Evolutionary conservation across 371 early-diverging fungal genomes (phyloP), one percentile per base, ranked within the genome.

Genomic region (Syncephalastrum sp.): DNA sequence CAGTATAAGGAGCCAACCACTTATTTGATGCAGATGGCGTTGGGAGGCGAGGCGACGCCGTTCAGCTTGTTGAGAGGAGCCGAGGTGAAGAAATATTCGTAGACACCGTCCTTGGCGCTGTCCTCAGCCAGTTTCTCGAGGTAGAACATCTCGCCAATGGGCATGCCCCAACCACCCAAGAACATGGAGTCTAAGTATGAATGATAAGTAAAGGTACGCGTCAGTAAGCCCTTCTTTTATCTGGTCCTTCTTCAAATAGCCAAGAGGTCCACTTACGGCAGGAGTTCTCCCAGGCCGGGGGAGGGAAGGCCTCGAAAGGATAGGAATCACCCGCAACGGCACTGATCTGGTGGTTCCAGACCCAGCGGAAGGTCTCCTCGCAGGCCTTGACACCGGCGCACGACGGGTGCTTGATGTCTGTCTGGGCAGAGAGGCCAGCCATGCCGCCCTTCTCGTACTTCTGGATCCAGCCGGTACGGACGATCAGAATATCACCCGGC

Each of bases 271-370:
- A 66, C 70, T 61, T 51, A 70, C 70, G 70, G 27, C 64, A 59
- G n/a, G 67, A 58, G 17, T 54, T 43, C 15, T 53, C 33, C 57
- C 56, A 59, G 23, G 47, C 50, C 8, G 21, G 43, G 0, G 60
- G 60, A 16, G 78, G 78, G 33, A 60, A 77, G 21, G 72, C 75
- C 60, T 77, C 78, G 51, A 74, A 68, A 0, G 72, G 56, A 17
- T 63, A 56, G 13, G 59, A 56, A 51, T 77, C 78, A 17, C 65
- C 59, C 21, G 63, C 72, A 21, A 77, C 70, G 8, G 78, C 72
- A 8, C 75, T 61, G 63, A 77, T 74, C 43, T 72, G 78, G 43
- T 74, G 63, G 25, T 77, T 56, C 78, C 78, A 77, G 14, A 77
- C 46, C 74, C 75, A 77, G 25, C 61, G 50, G 47, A 63, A 69